These are phyloP conservation scores for Sporobolus alterniflorus DNA, from an alignment of 202 grass and related monocot genomes.

Conservation along the genomic window DNA sequence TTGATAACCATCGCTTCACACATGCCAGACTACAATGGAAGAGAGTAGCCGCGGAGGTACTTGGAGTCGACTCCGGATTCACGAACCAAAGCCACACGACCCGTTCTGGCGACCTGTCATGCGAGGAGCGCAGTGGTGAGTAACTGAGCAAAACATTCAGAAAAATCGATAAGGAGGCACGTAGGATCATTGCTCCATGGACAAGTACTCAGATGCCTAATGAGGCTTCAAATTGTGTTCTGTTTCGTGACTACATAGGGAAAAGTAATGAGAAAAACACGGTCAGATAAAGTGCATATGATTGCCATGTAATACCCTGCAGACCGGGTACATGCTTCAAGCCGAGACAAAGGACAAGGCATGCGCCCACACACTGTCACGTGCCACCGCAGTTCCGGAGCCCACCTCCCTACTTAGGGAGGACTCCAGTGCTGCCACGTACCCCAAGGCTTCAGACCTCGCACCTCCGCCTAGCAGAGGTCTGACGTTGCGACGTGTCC, in stretches of 20 bases:
- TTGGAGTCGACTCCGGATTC: constrained; percentile 89
- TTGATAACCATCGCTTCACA: neutral
- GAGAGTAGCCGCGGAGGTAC: constrained; percentile 71
- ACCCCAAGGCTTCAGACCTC: no score
- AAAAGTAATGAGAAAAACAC: neutral
- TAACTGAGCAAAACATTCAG: neutral
- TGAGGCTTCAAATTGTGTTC: neutral
- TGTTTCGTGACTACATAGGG: neutral
- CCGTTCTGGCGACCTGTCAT: constrained; percentile 88
- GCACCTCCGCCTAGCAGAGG: no score
- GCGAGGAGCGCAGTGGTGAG: neutral
- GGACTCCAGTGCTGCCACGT: no score
- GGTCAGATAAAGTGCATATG: neutral
- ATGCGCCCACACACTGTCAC: no score
- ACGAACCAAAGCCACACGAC: constrained; percentile 69
- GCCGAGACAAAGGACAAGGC: no score
- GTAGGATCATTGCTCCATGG: neutral
- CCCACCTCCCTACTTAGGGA: no score
- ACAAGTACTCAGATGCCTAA: neutral
- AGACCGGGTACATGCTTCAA: no score
- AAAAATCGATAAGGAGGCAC: neutral
- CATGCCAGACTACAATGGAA: constrained; percentile 46
- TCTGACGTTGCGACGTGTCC: no score
- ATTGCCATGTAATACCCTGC: constrained; percentile 18
- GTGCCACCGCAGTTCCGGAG: no score